Evolutionary conservation across 2,329 filamentous ascomycete genomes (phyloP).

Genomic region (Plenodomus tracheiphilus): DNA sequence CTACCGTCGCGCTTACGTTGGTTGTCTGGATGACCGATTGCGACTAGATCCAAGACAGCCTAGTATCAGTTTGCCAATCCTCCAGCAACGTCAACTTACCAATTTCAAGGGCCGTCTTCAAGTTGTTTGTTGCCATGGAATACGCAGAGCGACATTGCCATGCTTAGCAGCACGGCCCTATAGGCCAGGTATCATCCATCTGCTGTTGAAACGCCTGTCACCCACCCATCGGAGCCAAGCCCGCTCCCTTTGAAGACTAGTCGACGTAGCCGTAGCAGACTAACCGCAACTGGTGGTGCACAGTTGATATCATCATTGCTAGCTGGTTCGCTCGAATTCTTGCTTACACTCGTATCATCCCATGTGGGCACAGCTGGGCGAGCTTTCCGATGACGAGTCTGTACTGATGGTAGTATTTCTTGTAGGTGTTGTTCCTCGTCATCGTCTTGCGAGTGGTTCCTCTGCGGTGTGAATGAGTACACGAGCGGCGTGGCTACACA

Average conservation of each 20-base stretch:
- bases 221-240: constrained; percentile 17
- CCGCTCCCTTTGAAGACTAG: neutral
- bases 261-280: neutral
- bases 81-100: constrained; percentile 15
- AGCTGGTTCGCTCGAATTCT: too few relatives aligned
- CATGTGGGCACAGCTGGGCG: too few relatives aligned
- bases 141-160: constrained; percentile 3
- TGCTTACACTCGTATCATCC: too few relatives aligned
- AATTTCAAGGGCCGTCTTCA: neutral
- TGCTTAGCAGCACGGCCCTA: constrained; percentile 1
- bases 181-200: constrained; percentile 4
- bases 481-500: constrained; percentile 4
- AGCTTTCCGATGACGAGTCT: too few relatives aligned
- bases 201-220: constrained; percentile 5
- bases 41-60: constrained; percentile 7
- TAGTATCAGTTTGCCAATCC: constrained; percentile 17
- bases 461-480: constrained; percentile 16
- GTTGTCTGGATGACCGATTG: constrained; percentile 21
- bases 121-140: constrained; percentile 2
- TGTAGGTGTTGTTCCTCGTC: too few relatives aligned
- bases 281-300: neutral
- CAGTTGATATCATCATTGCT: neutral
- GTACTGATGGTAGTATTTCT: too few relatives aligned
- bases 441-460: too few relatives aligned
- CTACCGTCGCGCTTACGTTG: constrained; percentile 9